Base-by-base conservation (phyloP, 805 yeast genomes). In the Starmerella lactis-condensi region DNA sequence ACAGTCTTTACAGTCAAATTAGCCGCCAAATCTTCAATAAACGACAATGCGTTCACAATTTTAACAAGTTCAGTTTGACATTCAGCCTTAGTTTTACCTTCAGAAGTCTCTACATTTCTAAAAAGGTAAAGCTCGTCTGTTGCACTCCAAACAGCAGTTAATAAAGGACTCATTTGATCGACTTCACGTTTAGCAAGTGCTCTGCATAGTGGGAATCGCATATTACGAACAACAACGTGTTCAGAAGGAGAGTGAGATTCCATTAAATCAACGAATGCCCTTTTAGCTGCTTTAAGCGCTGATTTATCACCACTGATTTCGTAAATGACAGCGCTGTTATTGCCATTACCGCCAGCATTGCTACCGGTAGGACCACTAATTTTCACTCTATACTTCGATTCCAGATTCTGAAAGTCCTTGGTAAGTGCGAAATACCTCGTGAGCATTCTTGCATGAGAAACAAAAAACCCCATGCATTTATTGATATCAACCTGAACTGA, bases 391-490 rank as follows among this genome's bases (percentile, higher is more conserved):
- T 50, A 38, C 24, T 53, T 47, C 35, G 47, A 35, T 52, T 73
- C 47, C 50, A 65, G 46, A 41, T 58, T 47, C 44, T 54, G 50
- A 29, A 52, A 29, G 50, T 40, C 41, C 22, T 46, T 44, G 5
- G 42, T 31, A 17, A 47, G 39, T 7, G 33, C 38, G 29, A 89
- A 73, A 51, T 62, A 77, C 9, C 74, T 62, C 26, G 81, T 74
- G 35, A 89, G 61, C 24, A 71, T 65, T 38, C 69, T 67, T 7
- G 93, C 94, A 46, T 89, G 96, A 12, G 58, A 51, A 32, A 67
- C 48, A 48, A 78, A 69, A 41, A 76, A 78, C 46, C 81, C 77
- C 52, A 89, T 95, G 19, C 96, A 93, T 53, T 68, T 74, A 8
- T 91, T 71, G 52, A 89, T 72, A 46, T 82, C 93, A 47, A 89